Evolutionary conservation across 2,329 filamentous ascomycete species (phyloP), one percentile per base, ranked within the genome.

Genomic region (Furcasterigmium sp.): DNA sequence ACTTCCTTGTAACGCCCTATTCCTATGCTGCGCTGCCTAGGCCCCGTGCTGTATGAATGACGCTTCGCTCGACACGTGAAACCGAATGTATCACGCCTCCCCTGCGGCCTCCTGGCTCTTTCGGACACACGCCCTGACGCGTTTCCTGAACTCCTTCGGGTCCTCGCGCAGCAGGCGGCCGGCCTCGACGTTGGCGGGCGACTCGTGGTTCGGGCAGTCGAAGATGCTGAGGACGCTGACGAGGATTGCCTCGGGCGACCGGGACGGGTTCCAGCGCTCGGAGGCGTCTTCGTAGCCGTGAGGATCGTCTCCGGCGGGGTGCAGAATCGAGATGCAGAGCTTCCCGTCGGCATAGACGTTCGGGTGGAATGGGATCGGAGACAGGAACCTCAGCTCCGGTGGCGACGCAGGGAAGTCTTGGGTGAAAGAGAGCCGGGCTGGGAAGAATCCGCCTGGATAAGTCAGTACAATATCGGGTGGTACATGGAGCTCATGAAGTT

Each of bases 311-410:
- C 88, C 91, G 5, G 93, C 91, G 11, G 91, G 87, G 64, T 98
- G 93, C 34, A 98, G 76, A 68, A 98, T 98, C 35, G 87, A 94
- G 63, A 98, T 97, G 75, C 93, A 98, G 45, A 98, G 87, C 52
- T 85, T 81, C 56, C 93, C 93, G 59, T 80, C 82, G 8, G 80
- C 71, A 69, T 96, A 97, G 61, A 98, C 87, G 63, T 97, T 97
- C 1, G 91, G 91, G 66, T 97, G 91, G 75, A 93, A 97, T 3
- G 80, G 80, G 48, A 96, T 81, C 2, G 91, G 87, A 1, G 75
- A 75, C 56, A 89, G 79, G 67, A 97, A 97, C 53, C 84, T 88
- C 69, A 97, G 85, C 56, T 84, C 87, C 0, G 93, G 93, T 28
- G 93, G 93, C 63, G 87, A 77, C 52, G 85, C 85, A 3, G 93